A percentile compares a stretch with the other conserved stretches of the same genome.
Evolutionary conservation across 1,139 yeast species (phyloP).

Genomic region (Kurtzmaniella quercitrusa): DNA sequence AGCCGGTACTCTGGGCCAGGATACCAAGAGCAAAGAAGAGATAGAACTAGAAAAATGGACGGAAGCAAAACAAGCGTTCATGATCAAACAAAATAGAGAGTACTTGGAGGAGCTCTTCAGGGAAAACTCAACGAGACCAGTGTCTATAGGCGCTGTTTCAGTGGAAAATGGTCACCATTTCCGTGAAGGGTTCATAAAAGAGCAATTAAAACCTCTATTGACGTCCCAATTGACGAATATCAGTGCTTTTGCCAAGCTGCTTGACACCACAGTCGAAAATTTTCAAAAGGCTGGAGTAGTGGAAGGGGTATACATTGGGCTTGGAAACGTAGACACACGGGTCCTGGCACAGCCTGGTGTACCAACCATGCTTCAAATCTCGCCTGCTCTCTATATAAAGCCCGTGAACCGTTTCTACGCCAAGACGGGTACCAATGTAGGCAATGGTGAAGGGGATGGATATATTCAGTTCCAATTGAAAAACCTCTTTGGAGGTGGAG

Average conservation of each 20-base stretch:
- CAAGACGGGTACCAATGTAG: slow-evolving; percentile 89
- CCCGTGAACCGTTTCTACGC: slow-evolving; percentile 70
- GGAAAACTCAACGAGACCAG: slow-evolving; percentile 42
- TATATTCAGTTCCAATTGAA: slow-evolving; percentile 71
- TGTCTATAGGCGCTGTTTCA: slow-evolving; percentile 44
- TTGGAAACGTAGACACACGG: neutral
- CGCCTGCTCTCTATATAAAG: slow-evolving; percentile 50
- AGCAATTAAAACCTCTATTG: slow-evolving; percentile 55
- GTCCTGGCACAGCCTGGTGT: neutral
- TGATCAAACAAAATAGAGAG: slow-evolving; percentile 35
- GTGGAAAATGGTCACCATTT: slow-evolving; percentile 51
- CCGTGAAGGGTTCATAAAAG: slow-evolving; percentile 46
- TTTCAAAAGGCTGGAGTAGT: slow-evolving; percentile 42
- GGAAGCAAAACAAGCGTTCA: slow-evolving; percentile 27
- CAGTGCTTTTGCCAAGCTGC: slow-evolving; percentile 27
- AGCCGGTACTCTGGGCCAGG: slow-evolving; percentile 7
- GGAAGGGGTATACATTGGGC: slow-evolving; percentile 22
- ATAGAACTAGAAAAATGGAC: slow-evolving; percentile 28
- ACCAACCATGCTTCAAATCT: neutral
- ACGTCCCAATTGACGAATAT: slow-evolving; percentile 28
- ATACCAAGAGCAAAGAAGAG: slow-evolving; percentile 20
- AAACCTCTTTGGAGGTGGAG: slow-evolving; percentile 89
- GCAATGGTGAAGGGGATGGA: slow-evolving; percentile 95
- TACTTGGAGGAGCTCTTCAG: slow-evolving; percentile 39
- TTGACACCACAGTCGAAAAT: slow-evolving; percentile 42